Evolutionary conservation across 1,284 basidiomycete species (phyloP), one percentile per base, ranked within the genome.

Genomic region (Irpex lacteus): DNA sequence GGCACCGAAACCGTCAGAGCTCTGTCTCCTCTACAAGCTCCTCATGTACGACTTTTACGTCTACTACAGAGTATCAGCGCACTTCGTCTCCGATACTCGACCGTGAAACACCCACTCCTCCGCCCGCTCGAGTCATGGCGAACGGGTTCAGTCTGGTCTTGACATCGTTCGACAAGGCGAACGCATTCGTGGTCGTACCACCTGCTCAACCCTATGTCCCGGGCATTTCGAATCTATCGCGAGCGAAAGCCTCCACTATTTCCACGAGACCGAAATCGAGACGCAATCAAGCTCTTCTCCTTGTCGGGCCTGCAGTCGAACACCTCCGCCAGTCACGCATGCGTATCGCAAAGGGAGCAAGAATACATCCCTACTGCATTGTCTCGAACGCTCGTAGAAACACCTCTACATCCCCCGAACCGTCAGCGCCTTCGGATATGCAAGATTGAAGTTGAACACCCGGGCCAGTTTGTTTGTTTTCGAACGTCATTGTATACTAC

Each of bases 311-410:
- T 81, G 63, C 80, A 79, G 56, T 74, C 5, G 60, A 63, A 49
- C 61, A 62, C 36, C 55, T 66, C 7, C 62, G 65, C 32, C 65
- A 78, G 11, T 76, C 80, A 2, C 70, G 77, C 53, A 74, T 78
- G 38, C 78, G 74, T 59, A 66, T 85, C 21, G 74, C 79, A 21
- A 79, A 79, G 66, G 81, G 82, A 40, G 78, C 81, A 2, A 78
- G 83, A 50, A 66, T 88, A 18, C 82, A 84, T 66, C 86, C 87
- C 0, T 89, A 88, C 72, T 81, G 80, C 65, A 67, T 75, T 59
- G 61, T 71, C 34, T 58, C 70, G 55, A 66, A 65, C 58, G 32
- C 44, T 37, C n/a, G 21, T 36, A 50, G 34, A 38, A 53, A 59
- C 21, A 5, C 57, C 11, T 63, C 57, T 15, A 32, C 57, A 21